Conservation (phyloP, 257 asterid species). For the Penstemon barbatus region DNA sequence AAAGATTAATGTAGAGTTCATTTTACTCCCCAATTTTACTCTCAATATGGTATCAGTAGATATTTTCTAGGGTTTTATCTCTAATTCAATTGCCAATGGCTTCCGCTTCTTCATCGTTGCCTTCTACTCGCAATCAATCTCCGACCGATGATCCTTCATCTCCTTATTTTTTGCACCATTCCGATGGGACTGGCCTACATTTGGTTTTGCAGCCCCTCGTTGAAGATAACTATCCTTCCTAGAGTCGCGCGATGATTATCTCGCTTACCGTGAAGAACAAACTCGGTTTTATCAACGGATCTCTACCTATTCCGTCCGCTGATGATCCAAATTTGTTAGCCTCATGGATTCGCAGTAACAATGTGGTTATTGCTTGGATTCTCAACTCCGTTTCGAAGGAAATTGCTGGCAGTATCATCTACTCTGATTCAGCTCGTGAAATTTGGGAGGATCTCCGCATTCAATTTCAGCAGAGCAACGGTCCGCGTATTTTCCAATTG, state of each 20-base stretch:
- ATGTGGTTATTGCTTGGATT: not conserved
- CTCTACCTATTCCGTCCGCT: not conserved
- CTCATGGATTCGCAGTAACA: not conserved
- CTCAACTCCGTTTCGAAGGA: not conserved
- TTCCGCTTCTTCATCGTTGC: too few relatives aligned
- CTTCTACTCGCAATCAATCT: too few relatives aligned
- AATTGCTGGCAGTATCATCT: not conserved
- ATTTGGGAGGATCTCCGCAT: not conserved
- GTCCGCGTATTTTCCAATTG: too few relatives aligned
- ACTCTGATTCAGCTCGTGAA: not conserved
- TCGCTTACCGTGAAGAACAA: conserved; percentile 3
- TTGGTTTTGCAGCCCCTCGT: not conserved
- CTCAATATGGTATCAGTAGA: too few relatives aligned
- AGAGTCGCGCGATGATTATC: conserved; percentile 5
- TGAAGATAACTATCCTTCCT: not conserved
- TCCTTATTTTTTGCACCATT: too few relatives aligned
- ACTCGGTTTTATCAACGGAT: not conserved
- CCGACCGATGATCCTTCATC: too few relatives aligned
- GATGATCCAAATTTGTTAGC: not conserved
- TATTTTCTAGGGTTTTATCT: too few relatives aligned
- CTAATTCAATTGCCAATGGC: too few relatives aligned
- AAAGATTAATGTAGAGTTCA: too few relatives aligned
- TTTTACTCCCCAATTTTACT: too few relatives aligned
- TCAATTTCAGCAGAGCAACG: too few relatives aligned
- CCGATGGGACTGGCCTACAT: not conserved